These are phyloP conservation scores for Cytospora piceicola DNA, from an alignment of 2,329 filamentous ascomycete genomes.

Conservation along the genomic window DNA sequence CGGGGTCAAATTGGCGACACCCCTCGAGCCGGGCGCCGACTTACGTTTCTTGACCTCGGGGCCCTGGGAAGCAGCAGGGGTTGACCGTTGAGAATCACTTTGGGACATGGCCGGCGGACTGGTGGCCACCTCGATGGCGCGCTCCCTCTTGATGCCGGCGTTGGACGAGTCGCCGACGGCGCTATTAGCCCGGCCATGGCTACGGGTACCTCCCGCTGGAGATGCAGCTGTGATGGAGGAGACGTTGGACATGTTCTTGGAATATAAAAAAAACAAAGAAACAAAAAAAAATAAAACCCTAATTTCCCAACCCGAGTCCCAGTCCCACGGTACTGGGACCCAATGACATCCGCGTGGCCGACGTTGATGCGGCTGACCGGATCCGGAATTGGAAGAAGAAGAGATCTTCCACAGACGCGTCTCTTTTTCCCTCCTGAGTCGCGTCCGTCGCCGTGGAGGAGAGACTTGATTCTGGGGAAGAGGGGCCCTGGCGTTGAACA, in stretches of 20 bases:
- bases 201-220: constrained; percentile 21
- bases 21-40: constrained; percentile 48
- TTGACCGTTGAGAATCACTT: constrained; percentile 19
- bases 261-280: too few relatives aligned
- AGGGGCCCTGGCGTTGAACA: constrained; percentile 15
- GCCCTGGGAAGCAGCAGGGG: constrained; percentile 18
- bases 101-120: constrained; percentile 12
- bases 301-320: constrained; percentile 18
- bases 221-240: constrained; percentile 28
- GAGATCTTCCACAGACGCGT: constrained; percentile 12
- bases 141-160: constrained; percentile 25
- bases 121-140: constrained; percentile 14
- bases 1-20: constrained; percentile 68
- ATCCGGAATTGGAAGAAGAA: background rate
- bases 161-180: constrained; percentile 8
- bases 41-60: constrained; percentile 50
- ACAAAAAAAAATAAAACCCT: background rate
- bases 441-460: constrained; percentile 19
- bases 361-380: constrained; percentile 5
- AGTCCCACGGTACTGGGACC: constrained; percentile 21
- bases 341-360: constrained; percentile 17
- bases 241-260: constrained; percentile 22
- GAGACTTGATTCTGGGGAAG: constrained; percentile 14
- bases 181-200: constrained; percentile 24
- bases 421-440: constrained; percentile 20